Conservation (phyloP, 1,284 basidiomycete genomes). For the Sporisorium reilianum region DNA sequence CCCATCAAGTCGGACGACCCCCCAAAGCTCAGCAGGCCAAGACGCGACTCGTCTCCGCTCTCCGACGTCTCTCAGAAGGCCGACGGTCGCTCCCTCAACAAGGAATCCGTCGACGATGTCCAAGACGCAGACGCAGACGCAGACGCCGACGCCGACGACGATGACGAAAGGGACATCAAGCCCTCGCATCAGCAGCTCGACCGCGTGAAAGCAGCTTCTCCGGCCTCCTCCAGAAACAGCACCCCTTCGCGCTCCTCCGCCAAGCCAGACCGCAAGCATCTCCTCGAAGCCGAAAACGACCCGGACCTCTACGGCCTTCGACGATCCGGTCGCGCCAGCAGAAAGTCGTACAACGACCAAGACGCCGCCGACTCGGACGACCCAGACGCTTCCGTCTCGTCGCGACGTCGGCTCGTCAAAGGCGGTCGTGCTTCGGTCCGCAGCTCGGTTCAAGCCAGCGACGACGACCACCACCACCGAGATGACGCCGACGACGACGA, state of each 20-base stretch:
- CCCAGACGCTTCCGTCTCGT: slow-evolving; percentile 32
- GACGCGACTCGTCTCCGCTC: slow-evolving; percentile 46
- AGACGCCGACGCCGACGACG: slow-evolving; percentile 5
- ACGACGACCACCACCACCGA: slow-evolving; percentile 71
- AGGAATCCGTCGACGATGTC: not conserved
- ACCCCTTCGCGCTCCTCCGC: slow-evolving; percentile 38
- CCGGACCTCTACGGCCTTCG: slow-evolving; percentile 69
- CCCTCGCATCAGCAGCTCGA: slow-evolving; percentile 43
- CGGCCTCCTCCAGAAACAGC: slow-evolving; percentile 41
- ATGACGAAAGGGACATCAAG: slow-evolving; percentile 22
- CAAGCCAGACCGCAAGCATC: slow-evolving; percentile 48
- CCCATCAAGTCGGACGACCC: slow-evolving; percentile 16
- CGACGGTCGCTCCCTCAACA: slow-evolving; percentile 8
- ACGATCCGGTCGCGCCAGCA: slow-evolving; percentile 68
- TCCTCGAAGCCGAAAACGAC: slow-evolving; percentile 60
- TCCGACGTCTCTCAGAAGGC: slow-evolving; percentile 37
- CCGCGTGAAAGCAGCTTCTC: slow-evolving; percentile 28
- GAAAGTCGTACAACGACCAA: slow-evolving; percentile 52
- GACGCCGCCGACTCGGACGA: slow-evolving; percentile 39
- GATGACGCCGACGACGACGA: slow-evolving; percentile 56
- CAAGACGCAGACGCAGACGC: slow-evolving; percentile 1
- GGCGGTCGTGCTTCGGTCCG: slow-evolving; percentile 36
- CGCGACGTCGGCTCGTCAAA: slow-evolving; percentile 41
- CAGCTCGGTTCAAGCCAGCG: slow-evolving; percentile 43
- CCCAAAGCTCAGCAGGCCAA: slow-evolving; percentile 20